A percentile compares a stretch with the other conserved stretches of the same genome.
Evolutionary conservation across 805 yeast species (phyloP).

Genomic region (Priceomyces carsonii): DNA sequence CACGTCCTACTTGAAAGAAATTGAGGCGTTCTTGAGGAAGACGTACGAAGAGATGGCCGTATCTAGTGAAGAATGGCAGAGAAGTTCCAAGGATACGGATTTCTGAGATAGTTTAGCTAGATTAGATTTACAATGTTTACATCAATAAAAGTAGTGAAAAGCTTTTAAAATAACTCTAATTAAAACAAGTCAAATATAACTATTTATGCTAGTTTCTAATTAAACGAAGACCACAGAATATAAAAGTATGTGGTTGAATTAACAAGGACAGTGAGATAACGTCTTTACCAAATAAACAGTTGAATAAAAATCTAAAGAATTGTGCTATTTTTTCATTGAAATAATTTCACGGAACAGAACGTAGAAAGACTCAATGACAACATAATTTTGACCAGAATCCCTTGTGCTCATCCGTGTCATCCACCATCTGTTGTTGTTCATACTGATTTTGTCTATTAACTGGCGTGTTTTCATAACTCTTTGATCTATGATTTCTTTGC

Average conservation of each 20-base stretch:
- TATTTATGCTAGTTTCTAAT: conserved; percentile 2
- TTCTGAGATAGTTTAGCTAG: no score
- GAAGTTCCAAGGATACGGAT: conserved; percentile 8
- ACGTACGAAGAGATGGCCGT: conserved; percentile 31
- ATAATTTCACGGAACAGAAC: not conserved
- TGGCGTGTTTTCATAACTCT: conserved; percentile 23
- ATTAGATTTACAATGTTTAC: not conserved
- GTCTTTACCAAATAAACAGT: no score
- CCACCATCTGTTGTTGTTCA: conserved; percentile 39
- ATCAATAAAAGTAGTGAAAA: not conserved
- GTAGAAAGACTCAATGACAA: conserved; percentile 29
- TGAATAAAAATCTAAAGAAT: no score
- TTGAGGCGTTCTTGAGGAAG: conserved; percentile 20
- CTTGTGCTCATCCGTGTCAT: conserved; percentile 33
- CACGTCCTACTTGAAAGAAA: conserved; percentile 19
- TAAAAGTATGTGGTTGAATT: conserved; percentile 1
- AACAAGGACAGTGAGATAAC: no score
- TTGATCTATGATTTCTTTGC: conserved; percentile 20
- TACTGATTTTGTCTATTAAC: conserved; percentile 26
- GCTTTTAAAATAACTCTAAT: not conserved
- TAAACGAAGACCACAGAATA: conserved; percentile 1
- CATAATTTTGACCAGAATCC: conserved; percentile 46
- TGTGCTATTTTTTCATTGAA: no score
- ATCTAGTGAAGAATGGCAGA: conserved; percentile 15
- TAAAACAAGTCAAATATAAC: not conserved